These are phyloP conservation scores for Zygoascus flipseniorum DNA, from an alignment of 805 yeast genomes.

Conservation along the genomic window DNA sequence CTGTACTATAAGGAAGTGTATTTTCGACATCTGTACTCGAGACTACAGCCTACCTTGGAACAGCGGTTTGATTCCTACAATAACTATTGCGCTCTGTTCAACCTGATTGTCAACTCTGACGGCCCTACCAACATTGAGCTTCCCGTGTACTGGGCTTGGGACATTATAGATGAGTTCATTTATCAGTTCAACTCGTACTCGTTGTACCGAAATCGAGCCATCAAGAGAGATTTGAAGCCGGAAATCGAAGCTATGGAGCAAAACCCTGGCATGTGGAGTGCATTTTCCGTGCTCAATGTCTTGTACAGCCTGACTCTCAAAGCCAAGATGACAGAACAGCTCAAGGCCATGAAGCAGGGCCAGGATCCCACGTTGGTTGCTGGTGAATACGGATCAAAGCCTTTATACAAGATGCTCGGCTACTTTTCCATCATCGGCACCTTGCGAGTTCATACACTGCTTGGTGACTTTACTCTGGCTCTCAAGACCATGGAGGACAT, in stretches of 20 bases:
- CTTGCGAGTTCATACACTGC: conserved; percentile 40
- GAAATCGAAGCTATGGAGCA: conserved; percentile 34
- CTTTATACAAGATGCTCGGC: conserved; percentile 39
- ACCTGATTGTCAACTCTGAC: conserved; percentile 35
- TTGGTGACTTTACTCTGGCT: conserved; percentile 43
- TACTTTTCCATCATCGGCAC: conserved; percentile 42
- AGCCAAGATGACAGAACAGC: conserved; percentile 34
- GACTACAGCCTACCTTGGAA: conserved; percentile 35
- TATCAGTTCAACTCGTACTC: conserved; percentile 42
- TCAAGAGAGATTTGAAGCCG: conserved; percentile 24
- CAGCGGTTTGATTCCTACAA: conserved; percentile 40
- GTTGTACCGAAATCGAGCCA: conserved; percentile 32
- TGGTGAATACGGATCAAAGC: conserved; percentile 37
- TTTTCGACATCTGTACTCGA: conserved; percentile 42
- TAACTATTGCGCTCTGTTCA: conserved; percentile 42
- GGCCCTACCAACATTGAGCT: conserved; percentile 39
- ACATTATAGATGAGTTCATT: conserved; percentile 43
- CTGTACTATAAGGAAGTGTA: conserved; percentile 42
- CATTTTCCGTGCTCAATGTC: conserved; percentile 41
- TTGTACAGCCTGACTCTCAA: conserved; percentile 38
- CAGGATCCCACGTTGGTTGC: conserved; percentile 28
- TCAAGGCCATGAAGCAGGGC: conserved; percentile 28
- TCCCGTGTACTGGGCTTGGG: conserved; percentile 45
- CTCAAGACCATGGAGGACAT: conserved; percentile 41
- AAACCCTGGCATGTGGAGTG: conserved; percentile 37